Evolutionary conservation across 345 rosid genomes (phyloP).

Genomic region (Dovyalis caffra): DNA sequence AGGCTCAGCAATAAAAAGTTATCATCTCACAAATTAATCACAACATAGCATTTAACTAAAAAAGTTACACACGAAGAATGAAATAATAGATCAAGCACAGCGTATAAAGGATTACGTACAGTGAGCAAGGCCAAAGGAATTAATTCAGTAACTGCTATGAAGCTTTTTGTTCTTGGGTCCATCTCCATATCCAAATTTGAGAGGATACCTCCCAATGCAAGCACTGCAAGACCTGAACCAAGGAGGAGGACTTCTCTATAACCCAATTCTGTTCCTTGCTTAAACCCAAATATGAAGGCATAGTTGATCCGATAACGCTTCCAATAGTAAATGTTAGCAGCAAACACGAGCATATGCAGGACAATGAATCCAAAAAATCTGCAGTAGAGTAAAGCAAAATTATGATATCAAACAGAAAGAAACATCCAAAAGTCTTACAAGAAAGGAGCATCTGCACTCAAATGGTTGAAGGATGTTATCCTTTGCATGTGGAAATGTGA

Average conservation of each 20-base stretch:
- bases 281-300: constrained; percentile 72
- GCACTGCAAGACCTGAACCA: constrained; percentile 50
- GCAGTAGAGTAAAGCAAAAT: constrained; percentile 14
- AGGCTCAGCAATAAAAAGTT: neutral
- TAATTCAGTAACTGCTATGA: constrained; percentile 57
- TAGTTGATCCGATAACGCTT: constrained; percentile 60
- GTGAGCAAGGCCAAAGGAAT: constrained; percentile 58
- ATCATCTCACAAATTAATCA: neutral
- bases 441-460: too few relatives aligned
- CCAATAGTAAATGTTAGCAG: constrained; percentile 69
- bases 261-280: constrained; percentile 68
- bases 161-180: constrained; percentile 62
- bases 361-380: constrained; percentile 67
- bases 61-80: too few relatives aligned
- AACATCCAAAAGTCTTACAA: neutral
- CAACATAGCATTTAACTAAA: too few relatives aligned
- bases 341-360: constrained; percentile 64
- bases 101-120: constrained; percentile 48
- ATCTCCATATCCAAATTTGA: constrained; percentile 85
- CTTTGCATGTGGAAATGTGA: too few relatives aligned
- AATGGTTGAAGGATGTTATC: too few relatives aligned
- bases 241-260: constrained; percentile 63
- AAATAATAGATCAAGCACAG: neutral
- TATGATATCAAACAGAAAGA: neutral
- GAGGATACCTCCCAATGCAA: constrained; percentile 49